Evolutionary conservation across 352 stramenopile genomes (phyloP).

Genomic region (Phytophthora sp.): DNA sequence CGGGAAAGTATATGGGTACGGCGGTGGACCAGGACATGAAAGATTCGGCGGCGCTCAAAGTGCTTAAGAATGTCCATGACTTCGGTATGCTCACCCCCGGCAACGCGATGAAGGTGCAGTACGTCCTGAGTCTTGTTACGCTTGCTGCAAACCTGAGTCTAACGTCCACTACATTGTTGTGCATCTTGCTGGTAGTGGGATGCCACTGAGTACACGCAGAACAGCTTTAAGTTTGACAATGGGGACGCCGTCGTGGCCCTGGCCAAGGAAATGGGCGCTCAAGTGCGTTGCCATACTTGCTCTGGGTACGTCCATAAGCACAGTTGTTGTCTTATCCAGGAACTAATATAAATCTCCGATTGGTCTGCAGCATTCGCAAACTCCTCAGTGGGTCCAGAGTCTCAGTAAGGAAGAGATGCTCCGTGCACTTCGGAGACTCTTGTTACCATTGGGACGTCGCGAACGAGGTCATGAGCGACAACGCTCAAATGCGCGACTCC

Average conservation of each 20-base stretch:
- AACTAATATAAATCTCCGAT: slow-evolving; percentile 3
- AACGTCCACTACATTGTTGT: no score
- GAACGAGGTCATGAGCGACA: slow-evolving; percentile 43
- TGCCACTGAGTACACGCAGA: slow-evolving; percentile 30
- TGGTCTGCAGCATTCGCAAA: slow-evolving; percentile 31
- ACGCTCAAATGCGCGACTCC: slow-evolving; percentile 30
- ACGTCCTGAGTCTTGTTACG: no score
- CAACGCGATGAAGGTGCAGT: slow-evolving; percentile 47
- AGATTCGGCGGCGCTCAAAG: slow-evolving; percentile 25
- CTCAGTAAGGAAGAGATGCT: slow-evolving; percentile 35
- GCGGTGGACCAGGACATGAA: slow-evolving; percentile 33
- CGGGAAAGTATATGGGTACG: slow-evolving; percentile 43
- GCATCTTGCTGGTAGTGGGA: no score
- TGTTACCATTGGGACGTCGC: slow-evolving; percentile 45
- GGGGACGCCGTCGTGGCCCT: slow-evolving; percentile 29
- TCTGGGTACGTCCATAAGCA: slow-evolving; percentile 31
- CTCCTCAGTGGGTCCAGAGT: slow-evolving; percentile 36
- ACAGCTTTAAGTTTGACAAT: slow-evolving; percentile 22
- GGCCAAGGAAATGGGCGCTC: slow-evolving; percentile 25
- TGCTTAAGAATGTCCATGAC: slow-evolving; percentile 35
- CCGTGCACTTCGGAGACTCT: slow-evolving; percentile 35
- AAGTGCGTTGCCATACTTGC: slow-evolving; percentile 45
- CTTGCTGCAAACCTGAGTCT: background rate
- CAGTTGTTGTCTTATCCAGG: background rate
- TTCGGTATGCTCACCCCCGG: slow-evolving; percentile 43